Percentiles rank a stretch among this genome's conserved stretches.
phyloP scores from a whole-genome alignment of 768 basidiomycete species.

The Cytidiella melzeri region DNA sequence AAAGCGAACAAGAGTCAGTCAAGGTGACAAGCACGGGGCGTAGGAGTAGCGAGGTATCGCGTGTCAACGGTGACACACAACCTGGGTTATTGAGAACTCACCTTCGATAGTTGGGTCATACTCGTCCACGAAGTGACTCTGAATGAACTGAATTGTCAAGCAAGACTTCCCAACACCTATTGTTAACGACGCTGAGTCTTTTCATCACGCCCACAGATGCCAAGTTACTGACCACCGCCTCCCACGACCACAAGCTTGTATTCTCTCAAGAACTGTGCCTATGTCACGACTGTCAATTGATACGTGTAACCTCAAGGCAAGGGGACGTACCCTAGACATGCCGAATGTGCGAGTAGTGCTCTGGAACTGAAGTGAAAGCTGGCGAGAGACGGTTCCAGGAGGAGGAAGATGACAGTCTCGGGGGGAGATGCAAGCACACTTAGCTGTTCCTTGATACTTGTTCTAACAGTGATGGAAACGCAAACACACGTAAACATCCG shows the following conservation, averaged over 20 bases:
- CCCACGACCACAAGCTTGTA: constrained; percentile 99
- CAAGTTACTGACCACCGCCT: constrained; percentile 70
- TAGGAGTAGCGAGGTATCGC: neutral
- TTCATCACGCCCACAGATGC: neutral
- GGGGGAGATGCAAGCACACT: constrained; percentile 8
- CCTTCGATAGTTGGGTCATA: constrained; percentile 96
- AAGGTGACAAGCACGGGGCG: neutral
- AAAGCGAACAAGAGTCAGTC: neutral
- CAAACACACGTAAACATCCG: constrained; percentile 10
- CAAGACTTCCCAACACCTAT: constrained; percentile 80
- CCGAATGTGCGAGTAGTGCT: constrained; percentile 6
- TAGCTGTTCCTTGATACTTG: constrained; percentile 10
- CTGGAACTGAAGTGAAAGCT: constrained; percentile 1
- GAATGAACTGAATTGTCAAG: constrained; percentile 97
- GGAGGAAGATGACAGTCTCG: constrained; percentile 11
- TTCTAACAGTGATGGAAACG: constrained; percentile 9
- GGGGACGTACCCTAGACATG: constrained; percentile 27
- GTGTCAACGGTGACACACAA: constrained; percentile 4
- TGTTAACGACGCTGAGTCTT: neutral
- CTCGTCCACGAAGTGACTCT: constrained; percentile 89
- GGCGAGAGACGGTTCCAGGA: constrained; percentile 13
- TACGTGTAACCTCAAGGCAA: neutral
- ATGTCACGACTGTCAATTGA: neutral
- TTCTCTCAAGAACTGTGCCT: constrained; percentile 90
- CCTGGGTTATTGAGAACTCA: constrained; percentile 17